Evolutionary conservation across 2,329 filamentous ascomycete genomes (phyloP).

Genomic region (Pochonia chlamydosporia): DNA sequence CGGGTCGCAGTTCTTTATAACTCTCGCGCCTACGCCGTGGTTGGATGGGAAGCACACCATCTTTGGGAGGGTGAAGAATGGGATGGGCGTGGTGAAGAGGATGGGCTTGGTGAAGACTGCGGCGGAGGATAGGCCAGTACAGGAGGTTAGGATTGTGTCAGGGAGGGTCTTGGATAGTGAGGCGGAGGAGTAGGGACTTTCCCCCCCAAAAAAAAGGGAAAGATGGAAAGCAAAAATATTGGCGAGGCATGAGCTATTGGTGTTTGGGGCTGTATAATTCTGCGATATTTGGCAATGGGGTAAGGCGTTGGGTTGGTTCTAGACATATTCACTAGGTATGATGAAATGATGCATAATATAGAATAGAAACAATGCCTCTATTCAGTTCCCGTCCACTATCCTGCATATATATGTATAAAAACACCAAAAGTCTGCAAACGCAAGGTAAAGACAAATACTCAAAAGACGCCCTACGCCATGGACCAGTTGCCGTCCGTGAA

Average conservation of each 20-base stretch:
- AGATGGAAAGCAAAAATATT: no score
- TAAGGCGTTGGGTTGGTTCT: background rate
- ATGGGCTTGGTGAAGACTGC: conserved; percentile 86
- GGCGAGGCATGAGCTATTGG: no score
- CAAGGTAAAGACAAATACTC: background rate
- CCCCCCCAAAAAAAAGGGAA: no score
- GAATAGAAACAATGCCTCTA: background rate
- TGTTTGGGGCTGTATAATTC: no score
- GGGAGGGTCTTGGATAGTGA: conserved; percentile 64
- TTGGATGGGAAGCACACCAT: conserved; percentile 96
- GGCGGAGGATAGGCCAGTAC: conserved; percentile 70
- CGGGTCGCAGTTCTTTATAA: conserved; percentile 94
- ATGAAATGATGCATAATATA: background rate
- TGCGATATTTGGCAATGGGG: background rate
- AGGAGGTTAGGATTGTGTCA: conserved; percentile 74
- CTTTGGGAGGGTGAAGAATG: conserved; percentile 82
- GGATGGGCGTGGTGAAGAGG: conserved; percentile 76
- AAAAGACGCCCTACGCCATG: conserved; percentile 14
- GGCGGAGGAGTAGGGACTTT: conserved; percentile 22
- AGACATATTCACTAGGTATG: background rate
- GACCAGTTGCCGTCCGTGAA: conserved; percentile 12
- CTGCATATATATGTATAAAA: background rate
- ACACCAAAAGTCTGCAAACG: background rate
- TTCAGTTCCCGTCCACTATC: background rate
- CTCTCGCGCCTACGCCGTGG: conserved; percentile 90